Evolutionary conservation across 2,329 filamentous ascomycete genomes (phyloP).

Genomic region (Cladosporium sp.): DNA sequence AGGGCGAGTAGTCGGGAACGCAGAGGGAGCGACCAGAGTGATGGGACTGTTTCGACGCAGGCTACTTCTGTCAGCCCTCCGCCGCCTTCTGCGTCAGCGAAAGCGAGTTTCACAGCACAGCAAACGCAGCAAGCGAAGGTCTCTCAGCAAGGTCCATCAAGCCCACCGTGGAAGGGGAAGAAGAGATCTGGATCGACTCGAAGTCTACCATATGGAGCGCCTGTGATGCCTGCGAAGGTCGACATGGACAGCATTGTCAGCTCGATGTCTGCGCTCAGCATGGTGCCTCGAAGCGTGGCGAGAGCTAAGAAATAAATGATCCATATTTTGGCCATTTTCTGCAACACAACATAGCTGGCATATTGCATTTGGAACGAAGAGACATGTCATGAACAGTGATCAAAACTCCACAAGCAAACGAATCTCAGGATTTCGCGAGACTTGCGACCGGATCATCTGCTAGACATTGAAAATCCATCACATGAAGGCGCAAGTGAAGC

Average conservation of each 20-base stretch:
- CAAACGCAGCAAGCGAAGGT: neutral
- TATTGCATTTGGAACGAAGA: neutral
- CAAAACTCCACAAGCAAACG: neutral
- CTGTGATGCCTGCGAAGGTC: slow-evolving; percentile 1
- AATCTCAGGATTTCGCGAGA: neutral
- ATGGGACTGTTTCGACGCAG: slow-evolving; percentile 26
- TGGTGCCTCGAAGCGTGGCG: slow-evolving; percentile 28
- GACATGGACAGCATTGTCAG: slow-evolving; percentile 24
- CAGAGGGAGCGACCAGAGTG: slow-evolving; percentile 23
- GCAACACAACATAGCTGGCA: neutral
- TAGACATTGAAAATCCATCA: neutral
- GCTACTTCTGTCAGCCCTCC: slow-evolving; percentile 23
- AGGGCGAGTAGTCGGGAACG: slow-evolving; percentile 35
- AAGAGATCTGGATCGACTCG: slow-evolving; percentile 11
- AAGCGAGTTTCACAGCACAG: neutral
- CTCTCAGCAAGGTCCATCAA: neutral
- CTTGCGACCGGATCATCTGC: too few species aligned
- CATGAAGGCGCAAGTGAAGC: neutral
- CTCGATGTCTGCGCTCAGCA: slow-evolving; percentile 27
- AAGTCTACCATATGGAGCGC: neutral
- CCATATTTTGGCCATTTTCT: neutral
- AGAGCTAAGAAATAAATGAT: neutral
- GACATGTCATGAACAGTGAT: neutral
- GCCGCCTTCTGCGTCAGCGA: neutral
- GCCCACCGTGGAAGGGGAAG: slow-evolving; percentile 17